phyloP scores from a whole-genome alignment of 805 yeast genomes.

The Naumovozyma dairenensis region DNA sequence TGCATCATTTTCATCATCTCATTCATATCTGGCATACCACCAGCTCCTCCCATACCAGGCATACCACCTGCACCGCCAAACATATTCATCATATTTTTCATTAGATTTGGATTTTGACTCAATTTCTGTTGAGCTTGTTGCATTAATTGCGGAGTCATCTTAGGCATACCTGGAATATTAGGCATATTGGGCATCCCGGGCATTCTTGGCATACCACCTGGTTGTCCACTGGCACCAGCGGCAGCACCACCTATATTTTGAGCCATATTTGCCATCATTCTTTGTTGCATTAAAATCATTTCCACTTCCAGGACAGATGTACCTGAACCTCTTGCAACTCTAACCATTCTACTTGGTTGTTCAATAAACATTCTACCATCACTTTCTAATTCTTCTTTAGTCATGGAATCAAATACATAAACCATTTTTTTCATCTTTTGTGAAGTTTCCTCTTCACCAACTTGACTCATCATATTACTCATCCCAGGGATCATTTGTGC shows the following conservation, averaged over 20 bases:
- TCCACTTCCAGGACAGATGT: constrained; percentile 88
- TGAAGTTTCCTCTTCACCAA: constrained; percentile 90
- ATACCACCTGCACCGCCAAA: constrained; percentile 46
- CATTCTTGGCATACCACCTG: constrained; percentile 31
- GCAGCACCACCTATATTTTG: constrained; percentile 44
- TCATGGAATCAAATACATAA: constrained; percentile 92
- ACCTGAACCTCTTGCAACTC: constrained; percentile 93
- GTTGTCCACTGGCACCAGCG: constrained; percentile 29
- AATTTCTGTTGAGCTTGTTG: constrained; percentile 49
- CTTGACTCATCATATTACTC: constrained; percentile 73
- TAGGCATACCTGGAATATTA: constrained; percentile 44
- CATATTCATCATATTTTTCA: constrained; percentile 64
- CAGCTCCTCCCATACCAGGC: constrained; percentile 31
- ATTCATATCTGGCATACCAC: constrained; percentile 62
- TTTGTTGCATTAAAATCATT: constrained; percentile 82
- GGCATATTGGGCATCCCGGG: constrained; percentile 56
- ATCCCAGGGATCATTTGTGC: constrained; percentile 95
- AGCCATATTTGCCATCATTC: constrained; percentile 92
- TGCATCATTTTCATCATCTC: constrained; percentile 55
- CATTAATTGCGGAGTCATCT: constrained; percentile 32
- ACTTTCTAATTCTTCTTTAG: constrained; percentile 77
- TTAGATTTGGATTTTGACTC: constrained; percentile 65
- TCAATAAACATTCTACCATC: constrained; percentile 75
- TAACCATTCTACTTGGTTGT: constrained; percentile 74
- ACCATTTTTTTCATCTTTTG: constrained; percentile 77